Percentiles rank a stretch among this genome's conserved stretches.
These are phyloP conservation scores for Setaria viridis DNA, from an alignment of 202 grass and related monocot genomes.

Conservation along the genomic window DNA sequence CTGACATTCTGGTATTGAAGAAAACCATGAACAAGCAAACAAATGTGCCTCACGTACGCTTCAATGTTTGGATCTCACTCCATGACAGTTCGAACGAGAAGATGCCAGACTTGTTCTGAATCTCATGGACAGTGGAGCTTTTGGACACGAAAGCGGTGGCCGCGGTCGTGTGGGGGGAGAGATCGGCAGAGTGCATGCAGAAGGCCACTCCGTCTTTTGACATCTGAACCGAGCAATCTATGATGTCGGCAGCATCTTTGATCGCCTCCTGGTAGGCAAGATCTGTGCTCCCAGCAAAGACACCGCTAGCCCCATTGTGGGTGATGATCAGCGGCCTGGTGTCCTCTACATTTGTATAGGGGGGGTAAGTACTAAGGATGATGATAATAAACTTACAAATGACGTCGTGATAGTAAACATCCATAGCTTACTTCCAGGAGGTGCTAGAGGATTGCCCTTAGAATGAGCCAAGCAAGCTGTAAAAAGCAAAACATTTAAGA, in stretches of 20 bases:
- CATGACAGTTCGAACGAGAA: constrained; percentile 89
- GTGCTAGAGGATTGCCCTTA: constrained; percentile 47
- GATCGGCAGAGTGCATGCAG: constrained; percentile 71
- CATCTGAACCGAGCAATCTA: constrained; percentile 90
- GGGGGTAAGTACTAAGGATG: constrained; percentile 9
- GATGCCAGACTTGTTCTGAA: constrained; percentile 76
- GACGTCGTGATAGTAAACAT: neutral
- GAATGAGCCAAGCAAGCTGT: constrained; percentile 93
- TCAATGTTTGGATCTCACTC: constrained; percentile 82
- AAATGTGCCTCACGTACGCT: constrained; percentile 67
- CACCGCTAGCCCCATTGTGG: constrained; percentile 83
- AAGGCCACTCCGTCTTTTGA: constrained; percentile 80
- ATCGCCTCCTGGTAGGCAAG: constrained; percentile 79
- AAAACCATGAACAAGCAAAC: neutral
- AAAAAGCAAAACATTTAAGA: constrained; percentile 8
- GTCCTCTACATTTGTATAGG: constrained; percentile 36
- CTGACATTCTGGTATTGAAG: neutral
- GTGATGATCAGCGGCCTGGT: constrained; percentile 74
- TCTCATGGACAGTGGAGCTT: constrained; percentile 55
- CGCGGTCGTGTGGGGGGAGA: constrained; percentile 64
- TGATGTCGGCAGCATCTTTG: constrained; percentile 77
- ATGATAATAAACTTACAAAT: neutral
- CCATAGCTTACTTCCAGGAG: constrained; percentile 56
- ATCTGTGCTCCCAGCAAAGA: constrained; percentile 78
- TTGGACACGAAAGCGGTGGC: constrained; percentile 61